These are phyloP conservation scores for Silene latifolia DNA, from an alignment of 148 eudicot genomes.

Conservation along the genomic window DNA sequence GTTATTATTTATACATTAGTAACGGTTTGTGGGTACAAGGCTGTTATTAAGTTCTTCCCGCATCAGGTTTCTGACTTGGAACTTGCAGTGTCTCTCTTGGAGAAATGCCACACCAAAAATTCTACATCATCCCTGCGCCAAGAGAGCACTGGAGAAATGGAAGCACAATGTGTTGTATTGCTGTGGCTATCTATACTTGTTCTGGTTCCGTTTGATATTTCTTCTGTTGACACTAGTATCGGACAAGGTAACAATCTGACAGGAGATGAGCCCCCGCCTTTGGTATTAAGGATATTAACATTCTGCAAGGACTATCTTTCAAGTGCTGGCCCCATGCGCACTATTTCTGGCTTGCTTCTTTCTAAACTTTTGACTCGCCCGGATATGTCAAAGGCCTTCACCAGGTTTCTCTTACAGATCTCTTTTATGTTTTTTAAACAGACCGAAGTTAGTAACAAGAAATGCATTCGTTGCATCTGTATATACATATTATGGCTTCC, in stretches of 20 bases:
- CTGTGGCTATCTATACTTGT: conserved; percentile 94
- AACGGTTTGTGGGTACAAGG: conserved; percentile 90
- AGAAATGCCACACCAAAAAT: conserved; percentile 58
- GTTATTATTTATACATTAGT: conserved; percentile 76
- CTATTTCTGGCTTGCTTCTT: conserved; percentile 79
- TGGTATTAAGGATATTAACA: conserved; percentile 65
- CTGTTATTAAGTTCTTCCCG: conserved; percentile 92
- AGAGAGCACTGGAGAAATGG: conserved; percentile 99
- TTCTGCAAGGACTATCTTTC: conserved; percentile 84
- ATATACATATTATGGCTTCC: conserved; percentile 1
- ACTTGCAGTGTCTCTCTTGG: conserved; percentile 86
- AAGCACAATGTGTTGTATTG: conserved; percentile 75
- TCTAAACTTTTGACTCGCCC: conserved; percentile 93
- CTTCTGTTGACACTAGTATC: conserved; percentile 90
- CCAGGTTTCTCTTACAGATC: conserved; percentile 44
- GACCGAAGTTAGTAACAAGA: background rate
- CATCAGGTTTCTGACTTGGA: conserved; percentile 98
- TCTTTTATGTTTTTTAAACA: conserved; percentile 5
- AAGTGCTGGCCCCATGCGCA: conserved; percentile 94
- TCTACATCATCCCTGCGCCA: conserved; percentile 63
- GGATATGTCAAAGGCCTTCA: conserved; percentile 76
- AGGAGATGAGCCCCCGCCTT: conserved; percentile 61
- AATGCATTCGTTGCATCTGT: conserved; percentile 4
- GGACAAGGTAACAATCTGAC: conserved; percentile 31
- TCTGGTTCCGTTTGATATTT: conserved; percentile 88